Base-by-base conservation (phyloP, 495 filamentous ascomycete genomes). In the Neurospora sublineolata region DNA sequence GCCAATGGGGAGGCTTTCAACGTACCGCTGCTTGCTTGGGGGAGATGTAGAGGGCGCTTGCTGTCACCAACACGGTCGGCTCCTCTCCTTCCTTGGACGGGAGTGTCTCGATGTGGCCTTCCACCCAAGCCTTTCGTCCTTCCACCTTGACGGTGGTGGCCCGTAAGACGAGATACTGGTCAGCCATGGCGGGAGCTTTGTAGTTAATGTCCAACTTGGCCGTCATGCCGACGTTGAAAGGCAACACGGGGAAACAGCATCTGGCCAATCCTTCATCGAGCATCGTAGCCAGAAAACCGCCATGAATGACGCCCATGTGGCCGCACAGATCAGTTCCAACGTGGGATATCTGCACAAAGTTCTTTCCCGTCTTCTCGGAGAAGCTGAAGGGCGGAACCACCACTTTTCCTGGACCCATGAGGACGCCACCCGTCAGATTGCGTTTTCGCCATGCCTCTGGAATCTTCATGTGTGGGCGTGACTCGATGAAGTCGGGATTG, bases 121-220 rank as follows among this genome's bases (percentile, higher is more conserved):
- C 90, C 7, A 97, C 94, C 94, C 94, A 99, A 27, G 94, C 95
- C 81, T 99, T 99, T 73, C 95, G 86, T 7, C 95, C 96, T 78
- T 98, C 94, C 10, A 93, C 92, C 83, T 92, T 96, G 27, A 88
- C 87, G 20, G 93, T 97, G 76, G 88, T 88, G 23, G 93, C 96
- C 70, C 87, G 87, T 64, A 99, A 80, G 33, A 95, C 92, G 58
- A 94, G 83, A 77, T 90, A 97, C 67, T 86, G 84, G n/a, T 88
- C 86, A 33, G 94, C 93, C 78, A 87, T 86, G 36, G 90, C 90
- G 16, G 96, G 95, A 39, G 86, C 86, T 73, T 89, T 87, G 80
- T 98, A 99, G 78, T 95, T 93, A 78, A 99, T 88, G 70, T 91
- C 95, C 76, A 99, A 80, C 76, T 90, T 96, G 42, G 95, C 95